Evolutionary conservation across 139 green algal genomes (phyloP), one percentile per base, ranked within the genome.

Genomic region (Chlamydomonas urium): DNA sequence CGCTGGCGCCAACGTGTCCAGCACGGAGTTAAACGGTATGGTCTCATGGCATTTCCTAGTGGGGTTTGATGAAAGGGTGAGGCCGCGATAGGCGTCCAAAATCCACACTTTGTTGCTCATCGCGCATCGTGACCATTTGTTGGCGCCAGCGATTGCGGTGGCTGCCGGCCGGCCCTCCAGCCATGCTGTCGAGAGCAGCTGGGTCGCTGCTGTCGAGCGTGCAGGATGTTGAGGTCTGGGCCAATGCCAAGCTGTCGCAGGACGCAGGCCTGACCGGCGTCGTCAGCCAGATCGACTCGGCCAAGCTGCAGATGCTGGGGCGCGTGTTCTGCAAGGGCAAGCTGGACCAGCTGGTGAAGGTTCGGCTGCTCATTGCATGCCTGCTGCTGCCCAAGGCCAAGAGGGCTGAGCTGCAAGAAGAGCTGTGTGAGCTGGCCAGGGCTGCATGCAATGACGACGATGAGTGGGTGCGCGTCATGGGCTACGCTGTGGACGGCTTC

Each of bases 401-500:
- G 33, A 38, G 29, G 4, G 37, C 69, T 2, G 48, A 59, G 53
- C 69, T 75, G 35, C 28, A n/a, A 24, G 38, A 32, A 6, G 37
- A 47, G 50, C 69, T 75, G 36, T n/a, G 24, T 17, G 2, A 29
- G 19, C 56, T 75, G 24, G 69, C 53, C 21, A 53, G 26, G 53
- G 53, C 37, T 36, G 69, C 69, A 4, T 21, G 48, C 36, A 23
- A 31, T 3, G 69, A 75, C 34, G 69, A 75, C 29, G 69, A 75
- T 36, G 69, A 75, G 56, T 75, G 48, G 37, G 69, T 75, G 53
- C 53, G 56, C 24, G 69, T 75, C 3, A 59, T 66, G 48, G 69
- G 69, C n/a, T n/a, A 50, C 33, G 69, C 69, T 1, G 69, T 75
- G 24, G 69, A 53, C 17, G 48, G 50, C 53, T 75, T 75, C 57